Conservation (phyloP, 768 basidiomycete species). For the Kwoniella sp. region DNA sequence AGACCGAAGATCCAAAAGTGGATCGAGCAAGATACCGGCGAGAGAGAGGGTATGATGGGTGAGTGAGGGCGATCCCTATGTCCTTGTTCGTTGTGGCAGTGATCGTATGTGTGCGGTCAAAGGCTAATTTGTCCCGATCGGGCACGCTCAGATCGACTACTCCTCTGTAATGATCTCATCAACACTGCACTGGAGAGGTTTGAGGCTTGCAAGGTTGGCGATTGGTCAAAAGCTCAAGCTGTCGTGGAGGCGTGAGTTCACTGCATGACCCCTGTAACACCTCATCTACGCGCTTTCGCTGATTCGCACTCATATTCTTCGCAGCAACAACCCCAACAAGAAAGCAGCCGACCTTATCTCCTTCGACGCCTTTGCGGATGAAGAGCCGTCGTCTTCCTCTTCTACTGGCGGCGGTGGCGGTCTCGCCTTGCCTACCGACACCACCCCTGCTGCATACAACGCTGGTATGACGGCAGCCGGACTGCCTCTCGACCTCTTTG, state of each 20-base stretch:
- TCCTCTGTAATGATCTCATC: slow-evolving; percentile 97
- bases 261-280: slow-evolving; percentile 60
- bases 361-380: slow-evolving; percentile 57
- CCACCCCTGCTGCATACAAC: slow-evolving; percentile 5
- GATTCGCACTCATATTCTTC: background rate
- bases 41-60: slow-evolving; percentile 79
- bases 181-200: slow-evolving; percentile 88
- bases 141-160: slow-evolving; percentile 74
- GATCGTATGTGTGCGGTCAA: too few species aligned
- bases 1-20: slow-evolving; percentile 96
- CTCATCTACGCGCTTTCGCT: background rate
- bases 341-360: slow-evolving; percentile 56
- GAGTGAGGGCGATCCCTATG: slow-evolving; percentile 40
- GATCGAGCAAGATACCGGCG: slow-evolving; percentile 71
- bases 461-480: slow-evolving; percentile 23
- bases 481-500: slow-evolving; percentile 22
- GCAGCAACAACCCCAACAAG: slow-evolving; percentile 52
- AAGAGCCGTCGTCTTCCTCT: slow-evolving; percentile 37
- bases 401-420: slow-evolving; percentile 35
- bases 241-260: slow-evolving; percentile 59
- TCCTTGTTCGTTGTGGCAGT: too few species aligned
- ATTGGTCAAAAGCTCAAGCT: slow-evolving; percentile 63
- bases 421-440: slow-evolving; percentile 40
- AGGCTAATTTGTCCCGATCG: too few species aligned
- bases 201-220: slow-evolving; percentile 90